Evolutionary conservation across 805 yeast species (phyloP).

Genomic region (Saccharomycopsis selenospora): DNA sequence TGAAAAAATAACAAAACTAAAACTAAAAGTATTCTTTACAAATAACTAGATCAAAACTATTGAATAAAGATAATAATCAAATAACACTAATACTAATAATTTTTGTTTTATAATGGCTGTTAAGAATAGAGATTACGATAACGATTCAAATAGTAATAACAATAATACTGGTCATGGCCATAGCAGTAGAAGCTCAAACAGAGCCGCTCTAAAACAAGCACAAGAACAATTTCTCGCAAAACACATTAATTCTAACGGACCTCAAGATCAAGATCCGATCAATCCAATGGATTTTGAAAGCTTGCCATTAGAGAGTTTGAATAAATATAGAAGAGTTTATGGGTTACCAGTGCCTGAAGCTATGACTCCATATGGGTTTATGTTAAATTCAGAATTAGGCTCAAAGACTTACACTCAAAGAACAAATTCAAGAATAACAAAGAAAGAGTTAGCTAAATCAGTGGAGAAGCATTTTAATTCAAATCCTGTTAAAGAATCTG

Average conservation of each 20-base stretch:
- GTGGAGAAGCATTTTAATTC: constrained; percentile 62
- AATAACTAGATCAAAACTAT: too few relatives aligned
- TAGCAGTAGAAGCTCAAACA: constrained; percentile 10
- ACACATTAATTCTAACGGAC: constrained; percentile 70
- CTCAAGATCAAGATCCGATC: constrained; percentile 42
- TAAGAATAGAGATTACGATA: background rate
- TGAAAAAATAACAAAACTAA: too few relatives aligned
- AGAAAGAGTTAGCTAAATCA: constrained; percentile 50
- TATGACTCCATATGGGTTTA: constrained; percentile 59
- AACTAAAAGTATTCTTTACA: too few relatives aligned
- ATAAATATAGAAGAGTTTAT: constrained; percentile 61
- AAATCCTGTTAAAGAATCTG: constrained; percentile 66
- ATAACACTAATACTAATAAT: too few relatives aligned
- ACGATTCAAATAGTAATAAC: background rate
- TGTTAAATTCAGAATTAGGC: constrained; percentile 68
- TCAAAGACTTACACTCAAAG: constrained; percentile 44
- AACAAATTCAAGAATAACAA: constrained; percentile 41
- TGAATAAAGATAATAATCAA: too few relatives aligned
- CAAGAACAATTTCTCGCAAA: constrained; percentile 61
- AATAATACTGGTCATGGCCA: too few relatives aligned
- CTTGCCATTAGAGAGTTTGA: constrained; percentile 54
- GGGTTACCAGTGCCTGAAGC: constrained; percentile 50
- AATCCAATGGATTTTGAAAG: constrained; percentile 65
- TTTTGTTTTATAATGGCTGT: too few relatives aligned
- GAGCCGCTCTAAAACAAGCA: constrained; percentile 58